Conservation (phyloP, 345 rosid species). For the Salix purpurea region DNA sequence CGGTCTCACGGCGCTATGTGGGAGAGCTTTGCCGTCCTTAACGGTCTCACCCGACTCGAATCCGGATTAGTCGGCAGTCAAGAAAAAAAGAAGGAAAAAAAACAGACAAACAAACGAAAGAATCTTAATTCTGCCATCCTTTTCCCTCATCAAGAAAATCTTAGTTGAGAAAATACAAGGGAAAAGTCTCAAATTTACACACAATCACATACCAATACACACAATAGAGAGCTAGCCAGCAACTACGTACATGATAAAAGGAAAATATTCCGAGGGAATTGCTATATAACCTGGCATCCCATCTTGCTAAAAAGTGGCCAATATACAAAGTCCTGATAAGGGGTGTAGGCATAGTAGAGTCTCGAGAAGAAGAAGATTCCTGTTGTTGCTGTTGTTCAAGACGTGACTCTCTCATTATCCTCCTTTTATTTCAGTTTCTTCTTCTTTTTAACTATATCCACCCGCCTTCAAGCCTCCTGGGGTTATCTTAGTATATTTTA, state of each 20-base stretch:
- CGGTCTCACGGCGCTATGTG: too few species aligned
- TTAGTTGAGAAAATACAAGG: background rate
- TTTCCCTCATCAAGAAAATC: background rate
- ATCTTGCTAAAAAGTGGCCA: conserved; percentile 83
- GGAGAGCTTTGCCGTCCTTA: too few species aligned
- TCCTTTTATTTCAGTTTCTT: background rate
- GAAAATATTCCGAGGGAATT: background rate
- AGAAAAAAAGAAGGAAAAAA: background rate
- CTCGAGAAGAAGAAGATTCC: background rate
- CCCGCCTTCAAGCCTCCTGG: background rate
- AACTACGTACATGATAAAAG: background rate
- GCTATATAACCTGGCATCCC: conserved; percentile 64
- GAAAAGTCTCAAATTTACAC: background rate
- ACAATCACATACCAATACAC: background rate
- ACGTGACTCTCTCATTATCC: background rate
- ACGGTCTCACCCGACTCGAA: too few species aligned
- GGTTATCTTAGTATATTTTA: background rate
- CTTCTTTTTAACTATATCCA: background rate
- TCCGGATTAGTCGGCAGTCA: too few species aligned
- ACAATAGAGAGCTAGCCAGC: background rate
- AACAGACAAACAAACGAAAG: too few species aligned
- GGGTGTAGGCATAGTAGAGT: conserved; percentile 10
- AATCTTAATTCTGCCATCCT: background rate
- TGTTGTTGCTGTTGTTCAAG: background rate
- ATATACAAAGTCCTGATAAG: conserved; percentile 45